Percentiles rank a stretch among this genome's conserved stretches.
Evolutionary conservation across 345 rosid genomes (phyloP).

Genomic region (Gossypium australe): DNA sequence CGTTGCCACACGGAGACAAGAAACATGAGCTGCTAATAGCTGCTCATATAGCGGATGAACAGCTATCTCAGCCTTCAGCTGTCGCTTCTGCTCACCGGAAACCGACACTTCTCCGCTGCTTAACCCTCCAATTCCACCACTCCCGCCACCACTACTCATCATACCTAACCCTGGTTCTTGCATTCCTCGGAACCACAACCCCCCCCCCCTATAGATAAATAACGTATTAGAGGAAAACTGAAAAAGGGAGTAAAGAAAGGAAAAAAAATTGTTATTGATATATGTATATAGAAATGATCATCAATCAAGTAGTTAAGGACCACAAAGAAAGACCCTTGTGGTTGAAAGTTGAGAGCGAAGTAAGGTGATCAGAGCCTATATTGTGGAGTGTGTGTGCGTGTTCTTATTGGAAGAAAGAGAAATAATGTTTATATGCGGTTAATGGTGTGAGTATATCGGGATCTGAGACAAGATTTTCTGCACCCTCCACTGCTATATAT

Average conservation of each 20-base stretch:
- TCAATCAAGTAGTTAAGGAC: slow-evolving; percentile 11
- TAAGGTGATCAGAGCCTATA: too few relatives aligned
- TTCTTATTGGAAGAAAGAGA: slow-evolving; percentile 10
- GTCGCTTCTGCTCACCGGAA: slow-evolving; percentile 48
- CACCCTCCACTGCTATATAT: slow-evolving; percentile 23
- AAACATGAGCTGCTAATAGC: slow-evolving; percentile 75
- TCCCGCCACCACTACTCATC: slow-evolving; percentile 49
- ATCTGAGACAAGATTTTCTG: slow-evolving; percentile 49
- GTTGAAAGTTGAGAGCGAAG: slow-evolving; percentile 1
- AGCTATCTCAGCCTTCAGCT: slow-evolving; percentile 80
- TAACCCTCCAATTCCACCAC: slow-evolving; percentile 32
- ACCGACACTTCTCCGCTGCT: slow-evolving; percentile 40
- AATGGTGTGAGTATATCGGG: slow-evolving; percentile 36
- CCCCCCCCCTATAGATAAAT: background rate
- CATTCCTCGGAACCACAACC: slow-evolving; percentile 33
- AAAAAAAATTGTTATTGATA: background rate
- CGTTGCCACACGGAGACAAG: slow-evolving; percentile 89
- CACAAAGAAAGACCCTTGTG: slow-evolving; percentile 19
- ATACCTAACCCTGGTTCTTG: slow-evolving; percentile 69
- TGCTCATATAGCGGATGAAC: slow-evolving; percentile 85
- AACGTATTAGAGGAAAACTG: background rate
- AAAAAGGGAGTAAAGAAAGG: background rate
- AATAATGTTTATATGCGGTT: slow-evolving; percentile 18
- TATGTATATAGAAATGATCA: background rate
- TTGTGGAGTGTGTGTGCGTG: background rate